Evolutionary conservation across 768 basidiomycete genomes (phyloP).

Genomic region (Obba rivulosa): DNA sequence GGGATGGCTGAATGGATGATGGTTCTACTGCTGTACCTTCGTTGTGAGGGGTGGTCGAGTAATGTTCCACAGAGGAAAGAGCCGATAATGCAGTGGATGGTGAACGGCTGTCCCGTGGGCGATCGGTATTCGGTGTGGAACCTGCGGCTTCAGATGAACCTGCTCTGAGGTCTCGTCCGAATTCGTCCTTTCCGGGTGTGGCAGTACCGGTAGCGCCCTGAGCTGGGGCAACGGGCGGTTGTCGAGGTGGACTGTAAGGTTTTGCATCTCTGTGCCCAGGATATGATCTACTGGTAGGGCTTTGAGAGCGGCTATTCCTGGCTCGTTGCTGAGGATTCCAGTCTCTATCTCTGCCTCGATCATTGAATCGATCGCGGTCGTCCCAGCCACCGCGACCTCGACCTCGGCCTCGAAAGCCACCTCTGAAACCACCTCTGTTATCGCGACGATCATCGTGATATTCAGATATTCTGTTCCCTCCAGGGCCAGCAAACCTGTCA

Average conservation of each 20-base stretch:
- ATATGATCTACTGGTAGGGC: conserved; percentile 55
- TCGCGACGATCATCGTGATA: conserved; percentile 47
- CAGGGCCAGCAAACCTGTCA: conserved; percentile 39
- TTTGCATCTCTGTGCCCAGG: conserved; percentile 42
- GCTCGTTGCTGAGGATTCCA: conserved; percentile 35
- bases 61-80: background rate
- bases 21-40: background rate
- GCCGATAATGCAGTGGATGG: background rate
- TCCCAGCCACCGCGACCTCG: conserved; percentile 63
- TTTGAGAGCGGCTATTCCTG: conserved; percentile 67
- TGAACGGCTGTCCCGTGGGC: no score
- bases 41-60: background rate
- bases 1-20: background rate
- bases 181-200: conserved; percentile 68
- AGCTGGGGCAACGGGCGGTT: conserved; percentile 30
- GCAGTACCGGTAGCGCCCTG: conserved; percentile 12
- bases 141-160: conserved; percentile 33
- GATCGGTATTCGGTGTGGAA: background rate
- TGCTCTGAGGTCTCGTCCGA: conserved; percentile 75
- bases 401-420: conserved; percentile 51
- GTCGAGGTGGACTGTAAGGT: conserved; percentile 53
- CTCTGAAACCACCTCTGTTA: conserved; percentile 49
- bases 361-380: conserved; percentile 42
- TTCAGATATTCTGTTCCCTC: conserved; percentile 43
- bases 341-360: conserved; percentile 43